Evolutionary conservation across 805 yeast species (phyloP).

Genomic region (Candida lessepsii): DNA sequence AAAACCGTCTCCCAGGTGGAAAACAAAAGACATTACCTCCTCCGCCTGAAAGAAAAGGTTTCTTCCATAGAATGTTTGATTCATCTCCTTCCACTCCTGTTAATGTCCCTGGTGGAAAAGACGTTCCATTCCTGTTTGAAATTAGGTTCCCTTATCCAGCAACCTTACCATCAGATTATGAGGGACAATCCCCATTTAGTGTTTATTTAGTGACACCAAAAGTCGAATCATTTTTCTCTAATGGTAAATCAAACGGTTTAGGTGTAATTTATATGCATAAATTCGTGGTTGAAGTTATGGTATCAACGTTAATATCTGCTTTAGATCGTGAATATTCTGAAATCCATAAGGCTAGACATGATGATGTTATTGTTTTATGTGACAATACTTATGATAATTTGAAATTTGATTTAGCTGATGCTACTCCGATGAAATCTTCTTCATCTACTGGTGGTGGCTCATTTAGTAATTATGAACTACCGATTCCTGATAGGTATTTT

Average conservation of each 20-base stretch:
- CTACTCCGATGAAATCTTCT: conserved; percentile 25
- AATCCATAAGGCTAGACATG: conserved; percentile 27
- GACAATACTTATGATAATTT: conserved; percentile 33
- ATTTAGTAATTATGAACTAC: conserved; percentile 34
- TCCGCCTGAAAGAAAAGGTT: conserved; percentile 23
- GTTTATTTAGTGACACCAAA: conserved; percentile 33
- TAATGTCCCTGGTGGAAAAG: conserved; percentile 28
- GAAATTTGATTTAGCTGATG: conserved; percentile 39
- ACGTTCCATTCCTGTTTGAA: conserved; percentile 46
- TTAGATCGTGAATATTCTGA: conserved; percentile 24
- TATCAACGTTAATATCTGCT: conserved; percentile 27
- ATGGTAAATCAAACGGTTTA: conserved; percentile 46
- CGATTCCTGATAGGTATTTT: conserved; percentile 41
- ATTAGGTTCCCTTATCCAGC: conserved; percentile 49
- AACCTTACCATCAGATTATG: conserved; percentile 31
- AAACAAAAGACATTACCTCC: conserved; percentile 23
- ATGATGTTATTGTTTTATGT: conserved; percentile 26
- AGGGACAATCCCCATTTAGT: conserved; percentile 18
- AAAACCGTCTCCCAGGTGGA: conserved; percentile 43
- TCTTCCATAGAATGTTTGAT: conserved; percentile 29
- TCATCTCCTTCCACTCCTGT: conserved; percentile 11
- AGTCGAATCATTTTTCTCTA: conserved; percentile 28
- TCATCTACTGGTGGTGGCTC: conserved; percentile 19
- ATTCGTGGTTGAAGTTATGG: conserved; percentile 31
- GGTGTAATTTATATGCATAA: conserved; percentile 45